phyloP scores from a whole-genome alignment of 2,329 filamentous ascomycete genomes.

The Colletotrichum godetiae region DNA sequence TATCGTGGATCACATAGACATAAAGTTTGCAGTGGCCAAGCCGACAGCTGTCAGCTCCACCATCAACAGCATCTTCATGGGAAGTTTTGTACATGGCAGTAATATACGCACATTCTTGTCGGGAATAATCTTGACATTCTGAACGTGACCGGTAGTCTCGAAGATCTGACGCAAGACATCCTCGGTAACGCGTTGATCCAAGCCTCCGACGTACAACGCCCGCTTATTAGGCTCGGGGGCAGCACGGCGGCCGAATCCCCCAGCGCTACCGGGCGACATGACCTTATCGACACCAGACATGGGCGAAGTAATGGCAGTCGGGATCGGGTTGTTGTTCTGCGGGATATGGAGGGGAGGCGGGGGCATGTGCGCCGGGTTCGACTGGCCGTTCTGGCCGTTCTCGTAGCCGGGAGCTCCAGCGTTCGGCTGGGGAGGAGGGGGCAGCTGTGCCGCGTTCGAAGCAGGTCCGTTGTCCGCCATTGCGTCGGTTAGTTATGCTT shows the following conservation, averaged over 20 bases:
- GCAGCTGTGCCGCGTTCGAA: conserved; percentile 72
- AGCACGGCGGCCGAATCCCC: conserved; percentile 85
- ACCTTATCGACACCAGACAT: conserved; percentile 77
- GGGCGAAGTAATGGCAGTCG: conserved; percentile 90
- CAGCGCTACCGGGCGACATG: conserved; percentile 87
- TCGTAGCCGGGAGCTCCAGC: conserved; percentile 83
- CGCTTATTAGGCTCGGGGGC: conserved; percentile 99
- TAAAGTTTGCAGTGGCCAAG: neutral
- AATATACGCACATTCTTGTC: conserved; percentile 91
- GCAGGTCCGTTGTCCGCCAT: conserved; percentile 85
- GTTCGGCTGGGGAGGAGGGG: conserved; percentile 75
- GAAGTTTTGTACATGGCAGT: neutral
- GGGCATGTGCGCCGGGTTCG: conserved; percentile 82
- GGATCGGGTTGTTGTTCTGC: conserved; percentile 95
- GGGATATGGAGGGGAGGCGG: conserved; percentile 94
- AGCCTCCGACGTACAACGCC: conserved; percentile 92
- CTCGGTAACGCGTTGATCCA: conserved; percentile 95
- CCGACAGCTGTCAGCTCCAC: neutral
- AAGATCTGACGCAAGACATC: conserved; percentile 98
- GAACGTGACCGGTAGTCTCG: conserved; percentile 97
- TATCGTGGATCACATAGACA: neutral
- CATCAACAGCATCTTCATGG: conserved; percentile 3
- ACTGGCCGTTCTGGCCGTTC: conserved; percentile 76
- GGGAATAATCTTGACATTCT: conserved; percentile 99
- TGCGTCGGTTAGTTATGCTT: conserved; percentile 41